Conservation (phyloP, 1,284 basidiomycete species). For the Filobasidium uniguttulatum region DNA sequence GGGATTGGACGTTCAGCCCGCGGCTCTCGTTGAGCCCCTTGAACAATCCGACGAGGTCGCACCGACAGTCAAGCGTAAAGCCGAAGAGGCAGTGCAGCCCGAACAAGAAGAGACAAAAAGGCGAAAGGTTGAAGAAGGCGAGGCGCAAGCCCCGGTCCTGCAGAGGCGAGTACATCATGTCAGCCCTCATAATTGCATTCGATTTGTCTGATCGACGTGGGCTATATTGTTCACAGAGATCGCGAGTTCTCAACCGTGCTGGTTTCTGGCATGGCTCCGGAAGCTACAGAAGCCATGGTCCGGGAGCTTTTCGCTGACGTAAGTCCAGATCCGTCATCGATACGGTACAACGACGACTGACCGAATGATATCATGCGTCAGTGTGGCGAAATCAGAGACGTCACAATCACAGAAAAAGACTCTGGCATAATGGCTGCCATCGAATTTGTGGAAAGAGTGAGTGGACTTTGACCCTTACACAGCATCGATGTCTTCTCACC, state of each 20-base stretch:
- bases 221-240: conserved; percentile 56
- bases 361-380: conserved; percentile 25
- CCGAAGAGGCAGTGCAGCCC: conserved; percentile 5
- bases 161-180: too few relatives aligned
- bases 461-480: background rate
- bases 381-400: conserved; percentile 67
- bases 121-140: conserved; percentile 1
- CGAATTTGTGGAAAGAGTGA: conserved; percentile 14
- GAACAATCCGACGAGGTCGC: background rate
- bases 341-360: background rate
- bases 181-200: too few relatives aligned
- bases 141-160: background rate
- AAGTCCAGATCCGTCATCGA: conserved; percentile 24
- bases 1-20: too few relatives aligned
- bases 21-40: too few relatives aligned
- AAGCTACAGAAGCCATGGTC: conserved; percentile 56
- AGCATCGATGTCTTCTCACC: background rate
- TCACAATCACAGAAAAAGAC: conserved; percentile 24
- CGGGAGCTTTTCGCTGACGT: conserved; percentile 69
- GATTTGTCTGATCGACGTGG: too few relatives aligned
- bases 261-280: conserved; percentile 55
- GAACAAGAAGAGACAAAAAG: conserved; percentile 3
- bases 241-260: conserved; percentile 90
- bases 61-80: conserved; percentile 16
- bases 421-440: conserved; percentile 8